Conservation (phyloP, 169 alveolate genomes). For the Plasmodium sp. region DNA sequence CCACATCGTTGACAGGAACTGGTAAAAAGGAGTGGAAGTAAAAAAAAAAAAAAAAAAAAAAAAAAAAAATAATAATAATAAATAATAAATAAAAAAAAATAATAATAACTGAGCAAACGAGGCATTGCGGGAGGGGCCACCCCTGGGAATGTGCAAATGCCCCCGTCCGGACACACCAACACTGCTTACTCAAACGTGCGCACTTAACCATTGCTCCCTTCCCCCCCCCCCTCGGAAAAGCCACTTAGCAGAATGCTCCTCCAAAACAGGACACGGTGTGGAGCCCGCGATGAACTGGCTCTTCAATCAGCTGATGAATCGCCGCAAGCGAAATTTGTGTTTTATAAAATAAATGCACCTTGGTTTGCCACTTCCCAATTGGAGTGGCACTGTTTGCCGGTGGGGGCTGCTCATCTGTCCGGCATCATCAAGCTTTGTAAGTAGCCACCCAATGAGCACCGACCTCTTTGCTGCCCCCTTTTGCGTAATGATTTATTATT, state of each 20-base stretch:
- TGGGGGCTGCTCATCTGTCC: neutral
- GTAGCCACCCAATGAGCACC: neutral
- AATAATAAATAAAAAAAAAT: neutral
- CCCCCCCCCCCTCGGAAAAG: neutral
- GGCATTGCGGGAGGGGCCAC: neutral
- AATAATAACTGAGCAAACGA: neutral
- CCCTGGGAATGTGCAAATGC: neutral
- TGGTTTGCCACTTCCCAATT: neutral
- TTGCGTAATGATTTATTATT: neutral
- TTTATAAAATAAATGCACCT: constrained; percentile 1
- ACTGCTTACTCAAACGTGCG: neutral
- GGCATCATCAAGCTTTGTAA: neutral
- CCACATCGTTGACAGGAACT: constrained; percentile 64
- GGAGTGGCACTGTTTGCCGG: neutral
- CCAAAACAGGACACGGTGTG: constrained; percentile 53
- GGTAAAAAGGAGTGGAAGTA: neutral
- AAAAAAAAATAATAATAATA: neutral
- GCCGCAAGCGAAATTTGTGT: constrained; percentile 23
- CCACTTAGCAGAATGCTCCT: constrained; percentile 56
- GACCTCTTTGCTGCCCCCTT: neutral
- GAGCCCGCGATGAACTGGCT: constrained; percentile 64
- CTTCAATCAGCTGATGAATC: constrained; percentile 45
- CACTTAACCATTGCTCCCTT: neutral
- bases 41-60: neutral
- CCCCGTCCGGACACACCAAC: neutral